Percentiles rank a stretch among this genome's conserved stretches.
These are phyloP conservation scores for Penicillium tannophilum DNA, from an alignment of 495 filamentous ascomycete genomes.

Conservation along the genomic window DNA sequence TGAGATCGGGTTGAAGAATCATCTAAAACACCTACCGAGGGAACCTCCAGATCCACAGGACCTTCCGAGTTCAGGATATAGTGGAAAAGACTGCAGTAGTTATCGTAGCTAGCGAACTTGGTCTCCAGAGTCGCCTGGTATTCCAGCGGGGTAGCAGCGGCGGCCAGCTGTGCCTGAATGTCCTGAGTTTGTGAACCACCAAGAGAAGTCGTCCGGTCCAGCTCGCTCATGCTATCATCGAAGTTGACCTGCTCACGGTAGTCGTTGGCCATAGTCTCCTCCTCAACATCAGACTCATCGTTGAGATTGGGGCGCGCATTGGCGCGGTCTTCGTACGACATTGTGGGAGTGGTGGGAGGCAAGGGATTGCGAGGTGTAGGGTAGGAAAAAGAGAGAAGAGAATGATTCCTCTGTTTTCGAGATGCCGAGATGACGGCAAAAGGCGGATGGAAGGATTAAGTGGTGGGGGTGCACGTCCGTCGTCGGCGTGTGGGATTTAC, in stretches of 20 bases:
- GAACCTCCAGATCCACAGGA: conserved; percentile 92
- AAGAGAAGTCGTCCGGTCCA: conserved; percentile 63
- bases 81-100: conserved; percentile 98
- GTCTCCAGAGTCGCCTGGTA: conserved; percentile 91
- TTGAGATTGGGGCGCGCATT: conserved; percentile 58
- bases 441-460: conserved; percentile 23
- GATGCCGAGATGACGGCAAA: conserved; percentile 30
- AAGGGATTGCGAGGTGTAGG: conserved; percentile 12
- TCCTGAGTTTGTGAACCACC: conserved; percentile 63
- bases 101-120: conserved; percentile 98
- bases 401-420: conserved; percentile 16
- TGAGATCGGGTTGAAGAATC: conserved; percentile 2
- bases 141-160: conserved; percentile 91
- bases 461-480: conserved; percentile 36
- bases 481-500: conserved; percentile 52
- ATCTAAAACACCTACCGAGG: conserved; percentile 67
- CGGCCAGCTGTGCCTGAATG: conserved; percentile 84
- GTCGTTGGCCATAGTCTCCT: conserved; percentile 91
- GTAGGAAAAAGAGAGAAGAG: conserved; percentile 12
- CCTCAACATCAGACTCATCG: conserved; percentile 89
- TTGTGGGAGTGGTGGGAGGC: conserved; percentile 26
- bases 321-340: conserved; percentile 55
- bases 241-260: conserved; percentile 94
- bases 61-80: conserved; percentile 98
- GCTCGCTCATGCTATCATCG: conserved; percentile 78